These are phyloP conservation scores for Toxoplasma gondii DNA, from an alignment of 169 alveolate genomes.

Conservation along the genomic window DNA sequence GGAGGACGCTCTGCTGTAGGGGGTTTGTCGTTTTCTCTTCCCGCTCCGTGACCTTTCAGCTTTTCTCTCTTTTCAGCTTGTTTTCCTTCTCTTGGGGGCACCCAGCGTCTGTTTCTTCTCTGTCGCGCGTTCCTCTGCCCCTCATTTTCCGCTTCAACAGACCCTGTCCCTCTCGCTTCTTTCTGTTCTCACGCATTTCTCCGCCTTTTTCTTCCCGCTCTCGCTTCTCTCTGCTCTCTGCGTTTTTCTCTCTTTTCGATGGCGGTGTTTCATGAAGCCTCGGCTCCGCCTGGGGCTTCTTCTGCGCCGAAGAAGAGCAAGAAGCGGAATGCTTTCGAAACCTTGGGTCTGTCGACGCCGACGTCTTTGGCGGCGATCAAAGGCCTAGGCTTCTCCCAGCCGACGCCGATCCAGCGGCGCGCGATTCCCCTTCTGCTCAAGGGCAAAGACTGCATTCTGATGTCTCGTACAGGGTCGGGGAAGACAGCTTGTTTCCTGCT, in stretches of 20 bases:
- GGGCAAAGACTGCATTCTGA: conserved; percentile 89
- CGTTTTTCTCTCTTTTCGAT: neutral
- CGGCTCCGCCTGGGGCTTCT: neutral
- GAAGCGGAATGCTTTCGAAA: conserved; percentile 26
- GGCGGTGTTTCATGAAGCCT: neutral
- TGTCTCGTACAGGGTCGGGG: conserved; percentile 94
- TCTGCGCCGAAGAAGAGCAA: neutral
- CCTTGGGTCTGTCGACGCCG: conserved; percentile 28
- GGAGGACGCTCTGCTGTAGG: neutral
- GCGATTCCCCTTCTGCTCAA: conserved; percentile 90
- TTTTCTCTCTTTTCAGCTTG: too few relatives aligned
- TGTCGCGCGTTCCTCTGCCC: neutral
- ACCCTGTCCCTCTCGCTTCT: neutral
- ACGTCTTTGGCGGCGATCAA: conserved; percentile 36
- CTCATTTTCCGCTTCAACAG: neutral
- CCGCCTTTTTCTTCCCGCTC: neutral
- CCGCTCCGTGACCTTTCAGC: neutral
- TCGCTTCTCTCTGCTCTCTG: neutral
- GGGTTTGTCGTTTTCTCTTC: neutral
- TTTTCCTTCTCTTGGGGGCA: too few relatives aligned
- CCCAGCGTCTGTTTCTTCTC: neutral
- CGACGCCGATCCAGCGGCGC: conserved; percentile 95
- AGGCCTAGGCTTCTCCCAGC: conserved; percentile 76
- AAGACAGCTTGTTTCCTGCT: conserved; percentile 94
- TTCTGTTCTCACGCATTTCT: neutral